Evolutionary conservation across 2,329 filamentous ascomycete species (phyloP).

Genomic region (Triangularia verruculosa): DNA sequence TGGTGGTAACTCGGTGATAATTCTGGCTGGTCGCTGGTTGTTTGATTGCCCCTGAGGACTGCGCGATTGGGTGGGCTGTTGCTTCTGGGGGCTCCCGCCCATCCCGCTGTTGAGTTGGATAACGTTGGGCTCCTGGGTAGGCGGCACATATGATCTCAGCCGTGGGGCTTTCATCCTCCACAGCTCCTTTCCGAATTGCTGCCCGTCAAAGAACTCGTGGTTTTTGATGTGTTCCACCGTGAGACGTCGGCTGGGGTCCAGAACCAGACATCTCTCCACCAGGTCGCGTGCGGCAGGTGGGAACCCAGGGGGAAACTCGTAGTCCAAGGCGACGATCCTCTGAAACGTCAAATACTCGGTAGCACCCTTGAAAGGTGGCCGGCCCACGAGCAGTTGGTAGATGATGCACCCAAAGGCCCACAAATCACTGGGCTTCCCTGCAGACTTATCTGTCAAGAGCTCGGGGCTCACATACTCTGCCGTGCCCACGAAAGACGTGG

Average conservation of each 20-base stretch:
- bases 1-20: conserved; percentile 95
- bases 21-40: conserved; percentile 64
- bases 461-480: conserved; percentile 98
- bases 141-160: conserved; percentile 78
- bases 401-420: conserved; percentile 99
- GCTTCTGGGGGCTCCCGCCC: conserved; percentile 34
- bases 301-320: conserved; percentile 88
- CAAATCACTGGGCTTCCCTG: conserved; percentile 94
- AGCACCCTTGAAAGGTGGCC: conserved; percentile 91
- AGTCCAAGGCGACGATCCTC: conserved; percentile 93
- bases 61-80: conserved; percentile 32
- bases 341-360: conserved; percentile 98
- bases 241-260: conserved; percentile 79
- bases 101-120: conserved; percentile 67
- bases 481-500: conserved; percentile 94
- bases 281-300: conserved; percentile 82
- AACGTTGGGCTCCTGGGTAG: conserved; percentile 67
- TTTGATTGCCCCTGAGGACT: conserved; percentile 40
- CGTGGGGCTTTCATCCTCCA: conserved; percentile 91
- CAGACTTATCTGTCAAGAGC: conserved; percentile 92
- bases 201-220: conserved; percentile 89
- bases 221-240: conserved; percentile 96
- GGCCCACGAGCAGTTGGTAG: conserved; percentile 91
- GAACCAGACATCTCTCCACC: conserved; percentile 82
- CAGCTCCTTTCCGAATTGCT: conserved; percentile 75